Evolutionary conservation across 2,329 filamentous ascomycete species (phyloP), one percentile per base, ranked within the genome.

Genomic region (Cladophialophora chaetospira): DNA sequence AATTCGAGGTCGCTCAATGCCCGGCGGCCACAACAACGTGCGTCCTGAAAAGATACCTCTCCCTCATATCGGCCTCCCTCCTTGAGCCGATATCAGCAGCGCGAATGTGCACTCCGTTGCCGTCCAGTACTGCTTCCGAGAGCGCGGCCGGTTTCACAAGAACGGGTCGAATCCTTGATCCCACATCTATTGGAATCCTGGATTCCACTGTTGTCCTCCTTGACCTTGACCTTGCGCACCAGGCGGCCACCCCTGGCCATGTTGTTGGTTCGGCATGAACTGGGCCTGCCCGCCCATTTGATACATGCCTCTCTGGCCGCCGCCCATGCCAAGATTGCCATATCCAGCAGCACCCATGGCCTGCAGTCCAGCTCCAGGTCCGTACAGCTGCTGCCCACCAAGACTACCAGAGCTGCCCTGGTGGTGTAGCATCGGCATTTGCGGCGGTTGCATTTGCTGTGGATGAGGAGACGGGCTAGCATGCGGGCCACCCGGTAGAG

Each of bases 391-490:
- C 53, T 64, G 61, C 11, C 60, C 59, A 17, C 57, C 58, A 23
- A 63, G 53, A 28, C 44, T 26, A 28, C 56, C 53, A 15, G 60
- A 53, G 43, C 60, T 61, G 26, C 58, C 53, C 48, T 63, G 63
- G 36, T 62, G 61, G 47, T 63, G 63, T 21, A 64, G 57, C 60
- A 64, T 63, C 6, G 58, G 55, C 64, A 65, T 66, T 31, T 63
- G 63, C 28, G 63, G 60, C 19, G 64, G 63, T 35, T 66, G 64
- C 64, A 66, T 66, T 40, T 64, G 63, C 44, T 62, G 61, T n/a
- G 61, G 61, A 54, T 65, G 63, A 21, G 57, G 59, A 5, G 59
- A 61, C n/a, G 63, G 63, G 35, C 53, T 61, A 26, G 57, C 45
- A 49, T 65, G 62, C 26, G 38, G n/a, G 9, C 47, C 56, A 11